phyloP scores from a whole-genome alignment of 2,329 filamentous ascomycete genomes.

The Aspergillus terreus region DNA sequence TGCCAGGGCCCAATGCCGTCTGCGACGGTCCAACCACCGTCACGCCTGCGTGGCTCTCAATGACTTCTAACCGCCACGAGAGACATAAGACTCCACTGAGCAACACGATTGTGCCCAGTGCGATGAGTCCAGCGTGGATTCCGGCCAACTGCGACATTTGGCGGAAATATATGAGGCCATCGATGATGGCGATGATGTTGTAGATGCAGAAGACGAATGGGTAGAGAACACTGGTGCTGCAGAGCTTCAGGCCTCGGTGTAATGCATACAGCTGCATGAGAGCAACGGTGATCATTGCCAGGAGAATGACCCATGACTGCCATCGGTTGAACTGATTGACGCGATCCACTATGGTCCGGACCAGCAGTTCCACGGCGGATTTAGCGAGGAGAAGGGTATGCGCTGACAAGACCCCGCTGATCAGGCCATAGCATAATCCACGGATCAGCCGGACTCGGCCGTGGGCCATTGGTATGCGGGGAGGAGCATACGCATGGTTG shows the following conservation, averaged over 20 bases:
- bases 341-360: slow-evolving; percentile 78
- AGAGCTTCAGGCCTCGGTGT: slow-evolving; percentile 86
- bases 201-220: slow-evolving; percentile 98
- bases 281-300: slow-evolving; percentile 75
- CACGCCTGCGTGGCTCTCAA: slow-evolving; percentile 33
- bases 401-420: slow-evolving; percentile 89
- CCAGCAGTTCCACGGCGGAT: slow-evolving; percentile 89
- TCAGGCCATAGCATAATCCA: slow-evolving; percentile 81
- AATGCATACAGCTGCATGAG: slow-evolving; percentile 92
- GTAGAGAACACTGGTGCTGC: slow-evolving; percentile 93
- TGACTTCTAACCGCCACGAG: slow-evolving; percentile 85
- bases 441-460: slow-evolving; percentile 69
- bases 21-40: slow-evolving; percentile 50
- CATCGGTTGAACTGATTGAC: slow-evolving; percentile 93
- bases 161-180: slow-evolving; percentile 94
- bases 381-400: slow-evolving; percentile 93
- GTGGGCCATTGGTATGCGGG: slow-evolving; percentile 40
- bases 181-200: slow-evolving; percentile 97
- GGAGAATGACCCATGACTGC: slow-evolving; percentile 88
- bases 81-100: slow-evolving; percentile 84
- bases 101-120: slow-evolving; percentile 80
- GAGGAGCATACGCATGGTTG: slow-evolving; percentile 44
- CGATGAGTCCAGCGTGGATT: slow-evolving; percentile 68
- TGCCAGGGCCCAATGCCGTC: slow-evolving; percentile 73
- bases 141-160: slow-evolving; percentile 77